Conservation (phyloP, 2,329 filamentous ascomycete species). For the Fusarium nodosum region DNA sequence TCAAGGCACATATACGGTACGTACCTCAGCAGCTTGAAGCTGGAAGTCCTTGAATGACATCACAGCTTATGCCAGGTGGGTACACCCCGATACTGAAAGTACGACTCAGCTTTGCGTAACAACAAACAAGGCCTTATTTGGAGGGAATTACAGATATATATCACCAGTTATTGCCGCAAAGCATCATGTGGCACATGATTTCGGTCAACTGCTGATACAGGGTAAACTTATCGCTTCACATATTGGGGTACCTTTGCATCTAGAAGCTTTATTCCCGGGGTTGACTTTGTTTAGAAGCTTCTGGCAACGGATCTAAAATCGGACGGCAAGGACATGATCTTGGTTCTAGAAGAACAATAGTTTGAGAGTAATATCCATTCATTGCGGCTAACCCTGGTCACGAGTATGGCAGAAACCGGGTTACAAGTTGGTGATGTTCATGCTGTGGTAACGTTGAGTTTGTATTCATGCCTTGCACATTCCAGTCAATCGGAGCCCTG, state of each 20-base stretch:
- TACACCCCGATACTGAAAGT: background rate
- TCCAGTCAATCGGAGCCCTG: slow-evolving; percentile 6
- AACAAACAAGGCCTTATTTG: background rate
- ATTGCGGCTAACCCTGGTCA: background rate
- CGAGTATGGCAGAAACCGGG: background rate
- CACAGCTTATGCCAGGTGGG: slow-evolving; percentile 14
- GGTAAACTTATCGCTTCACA: background rate
- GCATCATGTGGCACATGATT: slow-evolving; percentile 9
- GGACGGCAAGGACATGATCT: background rate
- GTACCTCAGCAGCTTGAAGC: background rate
- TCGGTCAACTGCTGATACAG: background rate
- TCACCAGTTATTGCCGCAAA: slow-evolving; percentile 15
- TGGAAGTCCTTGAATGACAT: slow-evolving; percentile 15
- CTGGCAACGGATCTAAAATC: no score
- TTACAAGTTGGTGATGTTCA: slow-evolving; percentile 5
- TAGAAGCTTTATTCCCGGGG: background rate
- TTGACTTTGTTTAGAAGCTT: background rate
- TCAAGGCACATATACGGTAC: slow-evolving; percentile 8
- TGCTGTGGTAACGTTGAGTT: slow-evolving; percentile 1
- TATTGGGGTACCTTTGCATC: background rate
- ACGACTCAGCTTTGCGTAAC: slow-evolving; percentile 3
- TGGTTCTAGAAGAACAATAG: background rate
- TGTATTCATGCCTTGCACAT: slow-evolving; percentile 9
- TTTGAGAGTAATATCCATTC: background rate
- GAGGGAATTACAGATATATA: background rate